These are phyloP conservation scores for Anthoceros angustus DNA, from an alignment of 225 moss, liverwort and hornwort genomes.

Conservation along the genomic window DNA sequence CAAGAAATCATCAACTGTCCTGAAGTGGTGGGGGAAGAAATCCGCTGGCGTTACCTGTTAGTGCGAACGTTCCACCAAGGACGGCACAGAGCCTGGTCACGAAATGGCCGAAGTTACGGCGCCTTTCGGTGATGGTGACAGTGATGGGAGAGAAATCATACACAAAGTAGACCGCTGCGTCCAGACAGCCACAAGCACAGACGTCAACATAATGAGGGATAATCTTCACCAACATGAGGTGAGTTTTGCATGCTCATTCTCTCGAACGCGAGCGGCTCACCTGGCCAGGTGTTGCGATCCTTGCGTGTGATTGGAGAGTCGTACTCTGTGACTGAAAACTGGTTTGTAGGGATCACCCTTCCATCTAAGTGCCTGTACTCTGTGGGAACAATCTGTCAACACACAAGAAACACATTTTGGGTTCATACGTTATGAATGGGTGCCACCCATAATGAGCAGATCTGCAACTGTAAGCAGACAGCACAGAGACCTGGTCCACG, in stretches of 20 bases:
- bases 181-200: background rate
- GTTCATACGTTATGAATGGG: background rate
- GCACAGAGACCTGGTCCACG: background rate
- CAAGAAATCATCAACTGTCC: background rate
- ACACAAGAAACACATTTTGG: background rate
- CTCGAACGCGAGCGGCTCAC: constrained; percentile 13
- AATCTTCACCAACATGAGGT: background rate
- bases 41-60: constrained; percentile 38
- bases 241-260: too few species aligned
- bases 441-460: background rate
- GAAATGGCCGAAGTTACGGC: constrained; percentile 83
- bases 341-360: constrained; percentile 68
- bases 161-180: constrained; percentile 85
- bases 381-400: constrained; percentile 75
- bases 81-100: constrained; percentile 89
- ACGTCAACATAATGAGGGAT: background rate
- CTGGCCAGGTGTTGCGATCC: constrained; percentile 71
- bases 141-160: constrained; percentile 93
- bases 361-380: constrained; percentile 69
- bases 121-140: constrained; percentile 66
- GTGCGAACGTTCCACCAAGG: constrained; percentile 81
- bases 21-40: background rate
- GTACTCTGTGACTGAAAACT: constrained; percentile 91
- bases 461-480: background rate
- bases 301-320: constrained; percentile 42